These are phyloP conservation scores for Quercus dentata DNA, from an alignment of 306 rosid genomes.

Conservation along the genomic window DNA sequence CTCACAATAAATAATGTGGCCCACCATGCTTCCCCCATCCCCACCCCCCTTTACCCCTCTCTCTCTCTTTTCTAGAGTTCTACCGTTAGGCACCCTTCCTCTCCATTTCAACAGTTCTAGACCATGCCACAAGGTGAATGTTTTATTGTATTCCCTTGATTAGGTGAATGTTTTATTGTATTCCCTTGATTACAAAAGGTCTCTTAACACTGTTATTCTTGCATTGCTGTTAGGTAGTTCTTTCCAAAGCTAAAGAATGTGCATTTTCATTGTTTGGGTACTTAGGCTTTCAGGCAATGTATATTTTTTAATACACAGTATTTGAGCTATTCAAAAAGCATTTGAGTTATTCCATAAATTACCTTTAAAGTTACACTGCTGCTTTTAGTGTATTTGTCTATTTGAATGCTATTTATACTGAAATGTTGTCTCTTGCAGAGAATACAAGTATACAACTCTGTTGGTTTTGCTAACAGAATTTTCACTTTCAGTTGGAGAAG, in stretches of 20 bases:
- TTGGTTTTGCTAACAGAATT: slow-evolving; percentile 14
- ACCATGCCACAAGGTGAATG: slow-evolving; percentile 17
- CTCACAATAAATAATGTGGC: background rate
- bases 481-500: slow-evolving; percentile 77
- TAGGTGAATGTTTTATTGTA: slow-evolving; percentile 2
- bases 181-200: background rate
- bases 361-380: background rate
- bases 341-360: slow-evolving; percentile 17
- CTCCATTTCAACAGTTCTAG: slow-evolving; percentile 19
- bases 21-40: too few species aligned
- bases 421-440: slow-evolving; percentile 6
- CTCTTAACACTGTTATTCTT: slow-evolving; percentile 12
- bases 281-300: background rate
- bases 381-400: slow-evolving; percentile 8
- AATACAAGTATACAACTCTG: slow-evolving; percentile 7
- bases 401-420: background rate
- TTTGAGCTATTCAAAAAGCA: slow-evolving; percentile 6
- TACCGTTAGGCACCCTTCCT: slow-evolving; percentile 16
- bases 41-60: too few species aligned
- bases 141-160: background rate
- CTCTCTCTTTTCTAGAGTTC: slow-evolving; percentile 3
- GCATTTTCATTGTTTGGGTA: background rate
- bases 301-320: slow-evolving; percentile 10
- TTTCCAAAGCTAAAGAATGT: background rate
- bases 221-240: slow-evolving; percentile 9